Evolutionary conservation across 2,329 filamentous ascomycete genomes (phyloP).

Genomic region (Tolypocladium sp.): DNA sequence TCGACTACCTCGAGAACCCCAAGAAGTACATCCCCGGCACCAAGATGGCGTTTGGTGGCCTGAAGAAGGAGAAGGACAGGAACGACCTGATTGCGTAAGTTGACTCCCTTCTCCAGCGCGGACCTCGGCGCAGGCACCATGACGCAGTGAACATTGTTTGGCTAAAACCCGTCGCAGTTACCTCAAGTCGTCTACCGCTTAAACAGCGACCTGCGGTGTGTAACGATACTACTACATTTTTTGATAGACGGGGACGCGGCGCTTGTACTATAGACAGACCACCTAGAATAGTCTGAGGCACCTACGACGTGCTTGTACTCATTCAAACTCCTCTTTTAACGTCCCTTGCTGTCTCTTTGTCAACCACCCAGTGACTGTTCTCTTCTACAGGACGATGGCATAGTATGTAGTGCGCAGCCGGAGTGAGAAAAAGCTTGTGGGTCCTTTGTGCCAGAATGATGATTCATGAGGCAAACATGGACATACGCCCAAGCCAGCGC

Average conservation of each 20-base stretch:
- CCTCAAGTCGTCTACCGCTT: constrained; percentile 62
- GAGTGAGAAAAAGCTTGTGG: background rate
- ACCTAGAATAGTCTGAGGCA: constrained; percentile 21
- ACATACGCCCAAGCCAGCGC: background rate
- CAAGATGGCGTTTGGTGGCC: constrained; percentile 99
- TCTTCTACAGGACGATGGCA: too few species aligned
- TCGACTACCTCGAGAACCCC: constrained; percentile 99
- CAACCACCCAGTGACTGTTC: background rate
- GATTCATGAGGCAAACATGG: constrained; percentile 8
- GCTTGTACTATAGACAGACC: constrained; percentile 32
- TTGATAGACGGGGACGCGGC: constrained; percentile 25
- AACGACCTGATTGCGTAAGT: constrained; percentile 97
- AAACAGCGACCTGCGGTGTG: constrained; percentile 30
- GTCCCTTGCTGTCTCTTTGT: background rate
- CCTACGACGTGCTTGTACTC: constrained; percentile 19
- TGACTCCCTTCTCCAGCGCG: background rate
- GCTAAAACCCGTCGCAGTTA: constrained; percentile 37
- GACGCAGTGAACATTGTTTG: too few species aligned
- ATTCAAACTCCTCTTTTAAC: constrained; percentile 24
- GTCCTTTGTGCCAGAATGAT: constrained; percentile 8
- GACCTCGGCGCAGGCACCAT: too few species aligned
- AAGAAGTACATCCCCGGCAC: constrained; percentile 99
- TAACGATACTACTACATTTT: constrained; percentile 21
- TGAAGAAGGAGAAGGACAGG: constrained; percentile 99
- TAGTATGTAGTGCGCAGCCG: background rate